phyloP scores from a whole-genome alignment of 352 stramenopile species.

The Globisporangium polare region DNA sequence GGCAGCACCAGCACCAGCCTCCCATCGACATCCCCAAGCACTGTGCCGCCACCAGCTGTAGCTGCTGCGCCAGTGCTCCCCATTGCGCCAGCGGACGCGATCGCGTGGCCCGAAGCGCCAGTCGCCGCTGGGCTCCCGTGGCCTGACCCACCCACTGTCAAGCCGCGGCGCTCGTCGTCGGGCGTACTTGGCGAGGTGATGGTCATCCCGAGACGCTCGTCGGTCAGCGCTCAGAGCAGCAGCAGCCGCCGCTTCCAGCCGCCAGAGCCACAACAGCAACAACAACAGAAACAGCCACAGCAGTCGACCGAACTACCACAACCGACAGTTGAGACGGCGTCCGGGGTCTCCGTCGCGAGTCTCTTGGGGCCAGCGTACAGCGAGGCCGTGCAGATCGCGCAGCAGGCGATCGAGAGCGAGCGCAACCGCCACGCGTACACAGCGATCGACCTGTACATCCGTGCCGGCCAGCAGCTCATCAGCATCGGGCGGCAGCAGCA shows the following conservation, averaged over 20 bases:
- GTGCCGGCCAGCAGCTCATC: slow-evolving; percentile 62
- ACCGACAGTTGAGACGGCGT: slow-evolving; percentile 5
- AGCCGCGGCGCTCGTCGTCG: slow-evolving; percentile 8
- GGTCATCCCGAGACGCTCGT: slow-evolving; percentile 5
- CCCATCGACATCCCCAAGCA: background rate
- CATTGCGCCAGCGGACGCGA: background rate
- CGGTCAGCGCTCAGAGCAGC: background rate
- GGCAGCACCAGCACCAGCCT: slow-evolving; percentile 6
- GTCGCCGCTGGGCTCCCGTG: slow-evolving; percentile 6
- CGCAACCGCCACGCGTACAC: slow-evolving; percentile 53
- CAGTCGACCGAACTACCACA: background rate
- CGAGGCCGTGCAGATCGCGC: slow-evolving; percentile 52
- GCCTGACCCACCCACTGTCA: slow-evolving; percentile 12
- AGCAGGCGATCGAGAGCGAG: slow-evolving; percentile 70
- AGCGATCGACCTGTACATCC: slow-evolving; percentile 71
- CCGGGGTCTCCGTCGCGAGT: slow-evolving; percentile 24
- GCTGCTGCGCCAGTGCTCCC: background rate
- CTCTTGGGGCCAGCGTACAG: slow-evolving; percentile 60
- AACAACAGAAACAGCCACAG: background rate
- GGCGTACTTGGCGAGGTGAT: background rate
- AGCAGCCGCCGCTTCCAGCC: slow-evolving; percentile 5
- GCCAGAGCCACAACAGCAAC: background rate
- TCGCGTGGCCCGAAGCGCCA: slow-evolving; percentile 10
- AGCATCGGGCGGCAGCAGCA: slow-evolving; percentile 58
- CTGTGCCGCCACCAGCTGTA: background rate